phyloP scores from a whole-genome alignment of 2,329 filamentous ascomycete species.

The Aspergillus phoenicis region DNA sequence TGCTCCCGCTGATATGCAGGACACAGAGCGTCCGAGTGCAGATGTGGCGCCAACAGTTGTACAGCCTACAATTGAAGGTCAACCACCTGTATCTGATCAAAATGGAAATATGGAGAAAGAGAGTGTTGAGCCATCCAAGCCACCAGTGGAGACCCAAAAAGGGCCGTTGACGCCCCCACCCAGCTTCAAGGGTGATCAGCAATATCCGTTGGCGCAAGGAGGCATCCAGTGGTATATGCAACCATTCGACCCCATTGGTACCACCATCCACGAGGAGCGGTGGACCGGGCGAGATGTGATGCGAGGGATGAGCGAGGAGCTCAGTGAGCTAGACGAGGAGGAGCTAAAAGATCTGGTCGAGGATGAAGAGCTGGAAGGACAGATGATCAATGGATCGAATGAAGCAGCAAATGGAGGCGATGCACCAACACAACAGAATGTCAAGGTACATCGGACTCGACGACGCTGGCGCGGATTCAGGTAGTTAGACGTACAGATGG shows the following conservation, averaged over 20 bases:
- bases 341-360: constrained; percentile 71
- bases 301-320: constrained; percentile 76
- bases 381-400: constrained; percentile 13
- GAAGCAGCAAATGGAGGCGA: constrained; percentile 21
- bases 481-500: constrained; percentile 11
- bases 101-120: constrained; percentile 29
- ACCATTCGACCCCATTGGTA: constrained; percentile 76
- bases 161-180: constrained; percentile 45
- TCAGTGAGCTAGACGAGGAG: constrained; percentile 91
- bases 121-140: constrained; percentile 48
- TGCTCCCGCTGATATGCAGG: constrained; percentile 15
- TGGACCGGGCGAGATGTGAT: constrained; percentile 74
- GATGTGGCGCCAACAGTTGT: constrained; percentile 33
- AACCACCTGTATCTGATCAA: constrained; percentile 29
- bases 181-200: constrained; percentile 45
- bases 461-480: constrained; percentile 36
- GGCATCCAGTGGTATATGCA: constrained; percentile 88
- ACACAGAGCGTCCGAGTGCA: constrained; percentile 19
- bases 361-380: constrained; percentile 54
- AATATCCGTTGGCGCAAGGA: constrained; percentile 64
- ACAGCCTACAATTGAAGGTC: constrained; percentile 36
- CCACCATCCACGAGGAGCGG: constrained; percentile 74
- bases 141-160: constrained; percentile 35
- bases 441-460: constrained; percentile 35
- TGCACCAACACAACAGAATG: constrained; percentile 17